Conservation (phyloP, 257 asterid genomes). For the Nicotiana sylvestris region DNA sequence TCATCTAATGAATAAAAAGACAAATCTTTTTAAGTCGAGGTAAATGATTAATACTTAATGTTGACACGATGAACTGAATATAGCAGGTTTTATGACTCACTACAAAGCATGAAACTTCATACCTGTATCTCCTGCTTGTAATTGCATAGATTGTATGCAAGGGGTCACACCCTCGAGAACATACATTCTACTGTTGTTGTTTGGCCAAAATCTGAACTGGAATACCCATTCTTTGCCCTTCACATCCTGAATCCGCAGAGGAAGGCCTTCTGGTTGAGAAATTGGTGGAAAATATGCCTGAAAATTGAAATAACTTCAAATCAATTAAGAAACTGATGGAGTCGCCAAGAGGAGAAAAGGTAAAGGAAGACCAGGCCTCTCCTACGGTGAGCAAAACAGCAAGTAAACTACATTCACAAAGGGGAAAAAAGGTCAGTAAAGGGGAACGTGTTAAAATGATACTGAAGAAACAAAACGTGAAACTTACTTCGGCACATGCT, state of each 20-base stretch:
- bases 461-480: slow-evolving; percentile 10
- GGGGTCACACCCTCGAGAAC: slow-evolving; percentile 97
- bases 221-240: slow-evolving; percentile 98
- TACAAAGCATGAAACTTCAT: neutral
- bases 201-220: slow-evolving; percentile 97
- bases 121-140: slow-evolving; percentile 99
- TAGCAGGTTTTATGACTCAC: neutral
- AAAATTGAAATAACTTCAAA: slow-evolving; percentile 1
- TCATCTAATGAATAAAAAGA: neutral
- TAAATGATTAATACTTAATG: neutral
- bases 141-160: slow-evolving; percentile 95
- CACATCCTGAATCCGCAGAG: slow-evolving; percentile 92
- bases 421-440: neutral
- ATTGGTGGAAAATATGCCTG: slow-evolving; percentile 97
- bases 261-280: slow-evolving; percentile 98
- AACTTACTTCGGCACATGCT: slow-evolving; percentile 97
- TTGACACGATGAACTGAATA: neutral
- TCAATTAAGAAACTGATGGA: neutral
- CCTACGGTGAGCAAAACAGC: neutral
- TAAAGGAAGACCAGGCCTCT: neutral
- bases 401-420: neutral
- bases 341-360: neutral
- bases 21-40: neutral
- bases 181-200: slow-evolving; percentile 94
- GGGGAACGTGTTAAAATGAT: neutral